Conservation (phyloP, 1,284 basidiomycete genomes). For the Puccinia brachypodii region DNA sequence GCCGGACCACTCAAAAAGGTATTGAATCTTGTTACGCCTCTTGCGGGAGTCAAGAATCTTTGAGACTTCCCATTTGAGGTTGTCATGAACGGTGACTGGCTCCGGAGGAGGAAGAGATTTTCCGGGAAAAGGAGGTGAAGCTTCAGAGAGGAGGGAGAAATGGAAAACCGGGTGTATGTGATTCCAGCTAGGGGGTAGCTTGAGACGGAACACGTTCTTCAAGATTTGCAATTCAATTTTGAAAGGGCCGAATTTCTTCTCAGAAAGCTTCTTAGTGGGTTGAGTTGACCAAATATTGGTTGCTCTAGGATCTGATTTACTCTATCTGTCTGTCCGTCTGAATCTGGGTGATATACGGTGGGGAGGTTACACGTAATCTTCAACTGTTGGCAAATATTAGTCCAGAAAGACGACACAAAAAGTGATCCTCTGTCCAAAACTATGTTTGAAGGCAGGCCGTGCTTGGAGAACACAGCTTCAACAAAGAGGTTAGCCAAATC, state of each 20-base stretch:
- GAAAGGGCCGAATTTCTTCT: background rate
- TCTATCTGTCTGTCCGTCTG: slow-evolving; percentile 10
- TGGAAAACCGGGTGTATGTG: background rate
- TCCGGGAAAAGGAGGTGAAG: background rate
- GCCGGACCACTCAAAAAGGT: background rate
- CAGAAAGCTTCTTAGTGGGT: background rate
- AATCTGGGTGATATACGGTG: background rate
- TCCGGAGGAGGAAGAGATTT: background rate
- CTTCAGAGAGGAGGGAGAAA: background rate
- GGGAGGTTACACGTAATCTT: background rate
- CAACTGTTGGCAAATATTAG: background rate
- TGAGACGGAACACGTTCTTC: background rate
- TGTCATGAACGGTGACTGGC: background rate
- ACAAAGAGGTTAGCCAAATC: background rate
- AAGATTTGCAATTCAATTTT: background rate
- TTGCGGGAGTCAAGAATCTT: background rate
- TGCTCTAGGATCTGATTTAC: background rate
- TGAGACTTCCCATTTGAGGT: background rate
- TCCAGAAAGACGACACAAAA: background rate
- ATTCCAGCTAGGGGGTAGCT: background rate
- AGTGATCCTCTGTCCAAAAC: background rate
- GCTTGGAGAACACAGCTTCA: background rate
- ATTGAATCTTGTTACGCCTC: background rate
- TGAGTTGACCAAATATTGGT: background rate
- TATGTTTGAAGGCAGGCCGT: background rate